phyloP scores from a whole-genome alignment of 129 eudicot genomes.

The Helichrysum umbraculigerum region DNA sequence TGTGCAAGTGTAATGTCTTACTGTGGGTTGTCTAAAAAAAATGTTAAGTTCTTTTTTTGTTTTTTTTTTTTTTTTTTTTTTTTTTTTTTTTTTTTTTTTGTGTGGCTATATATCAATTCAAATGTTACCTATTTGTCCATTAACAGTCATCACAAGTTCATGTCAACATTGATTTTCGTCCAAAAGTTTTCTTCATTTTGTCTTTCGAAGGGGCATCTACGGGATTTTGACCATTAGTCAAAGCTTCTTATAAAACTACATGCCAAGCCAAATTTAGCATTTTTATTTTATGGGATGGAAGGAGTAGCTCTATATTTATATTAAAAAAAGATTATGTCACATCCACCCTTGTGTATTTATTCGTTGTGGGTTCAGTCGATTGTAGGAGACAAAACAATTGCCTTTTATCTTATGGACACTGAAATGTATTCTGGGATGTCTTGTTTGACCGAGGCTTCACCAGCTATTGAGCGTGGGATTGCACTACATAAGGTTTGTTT shows the following conservation, averaged over 20 bases:
- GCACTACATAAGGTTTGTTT: constrained; percentile 93
- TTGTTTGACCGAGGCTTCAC: constrained; percentile 75
- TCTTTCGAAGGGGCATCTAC: not conserved
- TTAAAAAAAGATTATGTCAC: not conserved
- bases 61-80: too few species aligned
- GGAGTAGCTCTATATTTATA: not conserved
- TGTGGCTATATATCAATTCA: not conserved
- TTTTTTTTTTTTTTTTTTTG: too few species aligned
- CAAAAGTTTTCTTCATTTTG: not conserved
- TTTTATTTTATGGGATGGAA: not conserved
- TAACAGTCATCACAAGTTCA: not conserved
- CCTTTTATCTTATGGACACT: constrained; percentile 86
- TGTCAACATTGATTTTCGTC: not conserved
- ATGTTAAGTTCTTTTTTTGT: too few species aligned
- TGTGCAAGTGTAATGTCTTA: not conserved
- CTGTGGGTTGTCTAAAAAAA: not conserved
- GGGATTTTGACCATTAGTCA: not conserved
- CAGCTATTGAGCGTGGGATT: constrained; percentile 82
- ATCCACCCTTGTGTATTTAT: constrained; percentile 9
- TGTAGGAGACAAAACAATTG: constrained; percentile 94
- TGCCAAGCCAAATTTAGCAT: not conserved
- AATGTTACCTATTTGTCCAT: not conserved
- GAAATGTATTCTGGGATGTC: constrained; percentile 99
- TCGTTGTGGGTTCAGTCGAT: constrained; percentile 58
- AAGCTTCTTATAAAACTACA: not conserved